Evolutionary conservation across 2,329 filamentous ascomycete genomes (phyloP).

Genomic region (Penicillium sp.): DNA sequence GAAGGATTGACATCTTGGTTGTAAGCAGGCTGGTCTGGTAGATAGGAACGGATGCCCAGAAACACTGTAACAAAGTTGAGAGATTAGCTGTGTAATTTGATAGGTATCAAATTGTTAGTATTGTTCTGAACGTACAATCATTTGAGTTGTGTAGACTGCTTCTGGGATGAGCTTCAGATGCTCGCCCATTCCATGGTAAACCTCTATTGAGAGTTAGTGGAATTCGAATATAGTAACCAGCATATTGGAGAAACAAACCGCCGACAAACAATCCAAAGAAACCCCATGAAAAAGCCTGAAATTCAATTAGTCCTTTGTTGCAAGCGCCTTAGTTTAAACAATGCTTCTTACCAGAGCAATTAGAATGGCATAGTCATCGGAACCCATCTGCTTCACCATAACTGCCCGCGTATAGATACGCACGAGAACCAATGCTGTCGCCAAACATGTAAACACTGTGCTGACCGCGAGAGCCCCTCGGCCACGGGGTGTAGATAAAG

Average conservation of each 20-base stretch:
- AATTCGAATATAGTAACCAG: neutral
- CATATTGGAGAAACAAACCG: conserved; percentile 23
- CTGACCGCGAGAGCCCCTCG: conserved; percentile 32
- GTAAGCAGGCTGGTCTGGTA: conserved; percentile 40
- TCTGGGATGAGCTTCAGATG: conserved; percentile 25
- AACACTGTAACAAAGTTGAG: conserved; percentile 21
- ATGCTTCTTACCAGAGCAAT: conserved; percentile 34
- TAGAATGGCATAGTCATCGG: conserved; percentile 44
- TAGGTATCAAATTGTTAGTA: neutral
- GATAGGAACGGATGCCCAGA: conserved; percentile 38
- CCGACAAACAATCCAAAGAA: conserved; percentile 37
- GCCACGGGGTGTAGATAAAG: conserved; percentile 32
- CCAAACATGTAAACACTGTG: conserved; percentile 36
- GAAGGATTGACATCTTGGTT: conserved; percentile 41
- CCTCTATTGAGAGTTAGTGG: conserved; percentile 21
- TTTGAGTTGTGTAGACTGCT: conserved; percentile 24
- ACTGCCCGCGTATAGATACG: conserved; percentile 45
- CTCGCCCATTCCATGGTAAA: conserved; percentile 35
- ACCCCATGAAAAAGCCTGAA: conserved; percentile 32
- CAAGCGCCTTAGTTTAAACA: neutral
- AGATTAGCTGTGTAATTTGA: neutral
- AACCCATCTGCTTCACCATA: conserved; percentile 39
- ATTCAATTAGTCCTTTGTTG: neutral
- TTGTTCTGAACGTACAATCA: conserved; percentile 26
- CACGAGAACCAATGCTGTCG: conserved; percentile 38